These are phyloP conservation scores for Coffea eugenioides DNA, from an alignment of 257 asterid genomes.

Conservation along the genomic window DNA sequence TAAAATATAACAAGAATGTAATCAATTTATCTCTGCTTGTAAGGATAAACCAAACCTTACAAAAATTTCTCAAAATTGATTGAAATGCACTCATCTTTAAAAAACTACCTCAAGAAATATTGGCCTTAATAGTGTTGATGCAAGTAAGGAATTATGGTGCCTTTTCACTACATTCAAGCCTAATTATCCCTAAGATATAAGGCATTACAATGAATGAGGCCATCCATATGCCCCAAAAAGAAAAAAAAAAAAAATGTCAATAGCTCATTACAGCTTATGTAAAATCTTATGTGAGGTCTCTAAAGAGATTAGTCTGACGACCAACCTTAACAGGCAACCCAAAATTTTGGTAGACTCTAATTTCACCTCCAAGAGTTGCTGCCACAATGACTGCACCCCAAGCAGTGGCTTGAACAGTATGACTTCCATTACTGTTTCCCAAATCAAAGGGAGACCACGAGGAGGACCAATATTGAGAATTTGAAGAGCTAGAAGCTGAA, in stretches of 20 bases:
- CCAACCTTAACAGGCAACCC: slow-evolving; percentile 70
- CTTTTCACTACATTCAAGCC: background rate
- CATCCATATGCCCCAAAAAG: background rate
- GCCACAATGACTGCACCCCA: slow-evolving; percentile 91
- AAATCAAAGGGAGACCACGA: slow-evolving; percentile 35
- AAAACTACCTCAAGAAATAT: background rate
- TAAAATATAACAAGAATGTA: background rate
- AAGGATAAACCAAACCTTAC: background rate
- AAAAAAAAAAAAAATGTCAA: too few species aligned
- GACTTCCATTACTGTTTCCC: slow-evolving; percentile 37
- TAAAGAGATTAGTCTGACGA: slow-evolving; percentile 42
- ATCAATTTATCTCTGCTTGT: background rate
- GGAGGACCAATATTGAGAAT: slow-evolving; percentile 49
- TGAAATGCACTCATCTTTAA: background rate
- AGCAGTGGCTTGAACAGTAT: slow-evolving; percentile 78
- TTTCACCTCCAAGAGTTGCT: slow-evolving; percentile 79
- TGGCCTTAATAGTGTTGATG: background rate
- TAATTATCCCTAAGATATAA: background rate
- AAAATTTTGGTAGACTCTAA: slow-evolving; percentile 81
- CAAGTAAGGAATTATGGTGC: background rate
- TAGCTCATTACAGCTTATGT: background rate
- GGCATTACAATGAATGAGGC: background rate
- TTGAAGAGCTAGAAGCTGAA: slow-evolving; percentile 39
- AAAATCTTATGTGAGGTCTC: slow-evolving; percentile 28
- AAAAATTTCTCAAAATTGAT: background rate